Percentiles rank a stretch among this genome's conserved stretches.
phyloP scores from a whole-genome alignment of 164 flowering plant species.

The Vitis labrusca region DNA sequence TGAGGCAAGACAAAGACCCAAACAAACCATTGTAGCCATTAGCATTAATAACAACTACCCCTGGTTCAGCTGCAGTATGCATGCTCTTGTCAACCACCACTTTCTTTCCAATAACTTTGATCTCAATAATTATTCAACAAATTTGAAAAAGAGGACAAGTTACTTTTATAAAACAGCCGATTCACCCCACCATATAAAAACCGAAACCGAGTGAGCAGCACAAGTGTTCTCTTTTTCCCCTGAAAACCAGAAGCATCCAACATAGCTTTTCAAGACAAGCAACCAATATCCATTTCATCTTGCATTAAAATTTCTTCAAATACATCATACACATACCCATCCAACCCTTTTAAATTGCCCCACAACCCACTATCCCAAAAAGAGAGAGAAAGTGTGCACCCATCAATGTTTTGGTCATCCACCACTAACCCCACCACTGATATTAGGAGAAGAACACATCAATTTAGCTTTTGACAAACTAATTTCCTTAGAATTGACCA shows the following conservation, averaged over 20 bases:
- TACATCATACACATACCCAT: constrained; percentile 20
- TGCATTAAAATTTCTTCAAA: constrained; percentile 16
- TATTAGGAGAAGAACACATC: constrained; percentile 7
- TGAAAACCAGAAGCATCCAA: constrained; percentile 16
- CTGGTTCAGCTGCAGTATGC: background rate
- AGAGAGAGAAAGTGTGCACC: constrained; percentile 5
- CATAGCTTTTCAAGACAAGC: constrained; percentile 13
- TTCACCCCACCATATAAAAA: background rate
- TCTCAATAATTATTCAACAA: constrained; percentile 2
- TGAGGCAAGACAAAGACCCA: too few relatives aligned
- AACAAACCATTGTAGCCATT: too few relatives aligned
- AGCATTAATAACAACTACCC: too few relatives aligned
- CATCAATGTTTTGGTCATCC: constrained; percentile 21
- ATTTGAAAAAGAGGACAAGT: constrained; percentile 1
- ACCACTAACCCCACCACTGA: constrained; percentile 24
- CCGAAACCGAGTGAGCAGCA: background rate
- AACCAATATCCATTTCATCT: constrained; percentile 21
- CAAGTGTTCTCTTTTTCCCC: background rate
- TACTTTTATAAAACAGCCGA: background rate
- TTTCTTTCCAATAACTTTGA: background rate
- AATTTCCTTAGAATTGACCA: constrained; percentile 5
- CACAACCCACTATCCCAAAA: constrained; percentile 20
- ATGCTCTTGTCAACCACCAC: constrained; percentile 8
- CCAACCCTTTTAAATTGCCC: constrained; percentile 22
- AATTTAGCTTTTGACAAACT: constrained; percentile 9